phyloP scores from a whole-genome alignment of 495 filamentous ascomycete genomes.

The Beverwykella pulmonaria region DNA sequence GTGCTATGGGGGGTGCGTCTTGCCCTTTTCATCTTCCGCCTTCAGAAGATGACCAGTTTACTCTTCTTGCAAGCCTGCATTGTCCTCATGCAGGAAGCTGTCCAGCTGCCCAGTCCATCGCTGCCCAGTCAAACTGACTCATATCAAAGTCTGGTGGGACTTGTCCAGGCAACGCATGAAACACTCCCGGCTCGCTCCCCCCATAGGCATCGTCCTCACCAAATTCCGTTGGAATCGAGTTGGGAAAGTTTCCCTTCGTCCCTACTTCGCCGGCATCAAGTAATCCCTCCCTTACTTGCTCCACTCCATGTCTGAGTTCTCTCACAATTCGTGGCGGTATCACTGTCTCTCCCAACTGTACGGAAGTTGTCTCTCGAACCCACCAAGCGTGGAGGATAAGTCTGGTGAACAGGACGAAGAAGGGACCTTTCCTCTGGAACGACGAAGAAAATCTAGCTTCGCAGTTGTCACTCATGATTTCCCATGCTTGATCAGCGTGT shows the following conservation, averaged over 20 bases:
- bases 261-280: too few species aligned
- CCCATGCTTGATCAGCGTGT: constrained; percentile 50
- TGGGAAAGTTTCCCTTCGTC: too few species aligned
- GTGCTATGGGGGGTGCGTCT: too few species aligned
- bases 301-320: constrained; percentile 38
- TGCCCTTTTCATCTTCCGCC: too few species aligned
- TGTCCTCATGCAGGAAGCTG: too few species aligned
- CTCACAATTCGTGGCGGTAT: constrained; percentile 50
- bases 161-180: too few species aligned
- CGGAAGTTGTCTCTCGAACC: constrained; percentile 30
- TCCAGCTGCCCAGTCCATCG: not conserved
- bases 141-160: not conserved
- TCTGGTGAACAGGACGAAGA: constrained; percentile 51
- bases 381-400: constrained; percentile 56
- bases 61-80: too few species aligned
- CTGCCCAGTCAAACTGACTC: not conserved
- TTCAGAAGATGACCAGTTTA: too few species aligned
- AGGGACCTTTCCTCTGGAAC: constrained; percentile 35
- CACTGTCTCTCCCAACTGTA: constrained; percentile 33
- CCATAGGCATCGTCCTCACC: not conserved
- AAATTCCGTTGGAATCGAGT: not conserved
- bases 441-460: constrained; percentile 45
- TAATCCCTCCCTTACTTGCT: not conserved
- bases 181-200: not conserved
- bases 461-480: constrained; percentile 56